Evolutionary conservation across 2,329 filamentous ascomycete species (phyloP), one percentile per base, ranked within the genome.

Genomic region (Xylariaceae sp.): DNA sequence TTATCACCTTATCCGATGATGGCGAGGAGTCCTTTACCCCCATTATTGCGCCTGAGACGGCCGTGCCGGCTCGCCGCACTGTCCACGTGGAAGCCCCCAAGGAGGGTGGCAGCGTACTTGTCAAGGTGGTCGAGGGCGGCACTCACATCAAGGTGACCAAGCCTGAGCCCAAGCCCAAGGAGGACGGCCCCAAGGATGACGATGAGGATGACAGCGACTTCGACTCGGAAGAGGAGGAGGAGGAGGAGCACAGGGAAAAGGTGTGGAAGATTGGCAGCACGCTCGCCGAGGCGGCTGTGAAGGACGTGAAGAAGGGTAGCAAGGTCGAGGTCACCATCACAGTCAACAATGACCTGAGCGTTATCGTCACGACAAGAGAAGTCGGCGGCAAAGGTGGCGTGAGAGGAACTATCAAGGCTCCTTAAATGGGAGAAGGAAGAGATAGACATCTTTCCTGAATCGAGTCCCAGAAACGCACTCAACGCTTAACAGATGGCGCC

Each of bases 311-410:
- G 79, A 88, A 90, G 69, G 84, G 80, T 43, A 78, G 78, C 56
- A 95, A 95, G 73, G 80, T 98, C 50, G 92, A 98, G 73, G 81
- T 97, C 38, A 94, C 88, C 61, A 78, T 97, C 57, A 94, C 90
- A 63, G 83, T 97, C 50, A 77, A 75, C 39, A 82, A 78, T 17
- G 88, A 97, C 60, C 70, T 96, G 40, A 73, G 73, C 50, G 75
- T 96, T 46, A 87, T 84, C 34, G 74, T 95, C 51, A 85, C 89
- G 29, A 81, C 83, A 40, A 76, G 90, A 49, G 88, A 94, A 63
- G 83, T 95, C 34, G 89, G 90, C 48, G 85, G 79, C 44, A 90
- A 94, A 71, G 84, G 84, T 30, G 89, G 88, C 51, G 80, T 92
- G 43, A 73, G 88, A 53, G 87, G 85, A 26, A 70, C 59, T 38